Evolutionary conservation across 2,329 filamentous ascomycete genomes (phyloP).

Genomic region (Gaeumannomyces sp.): DNA sequence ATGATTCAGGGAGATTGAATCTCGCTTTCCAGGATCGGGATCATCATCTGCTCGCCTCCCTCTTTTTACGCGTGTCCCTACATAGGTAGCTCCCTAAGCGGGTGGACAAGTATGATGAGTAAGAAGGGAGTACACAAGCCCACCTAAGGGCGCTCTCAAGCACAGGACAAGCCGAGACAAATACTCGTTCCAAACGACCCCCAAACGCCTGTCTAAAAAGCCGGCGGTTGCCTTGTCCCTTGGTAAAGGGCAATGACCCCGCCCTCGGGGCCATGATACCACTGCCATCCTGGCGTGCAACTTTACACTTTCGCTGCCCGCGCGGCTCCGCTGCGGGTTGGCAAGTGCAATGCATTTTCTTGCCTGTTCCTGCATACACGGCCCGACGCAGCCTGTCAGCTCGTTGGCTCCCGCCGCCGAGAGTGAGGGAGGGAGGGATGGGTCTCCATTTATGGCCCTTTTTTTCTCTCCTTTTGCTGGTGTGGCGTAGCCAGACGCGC

Average conservation of each 20-base stretch:
- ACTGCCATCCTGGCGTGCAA: neutral
- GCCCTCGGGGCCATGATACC: neutral
- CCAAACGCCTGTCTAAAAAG: neutral
- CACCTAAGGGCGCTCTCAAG: neutral
- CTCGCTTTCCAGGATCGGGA: neutral
- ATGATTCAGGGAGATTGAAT: neutral
- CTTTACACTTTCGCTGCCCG: neutral
- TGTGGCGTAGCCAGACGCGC: neutral
- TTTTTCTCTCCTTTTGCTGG: neutral
- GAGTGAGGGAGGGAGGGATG: neutral
- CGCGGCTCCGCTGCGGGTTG: neutral
- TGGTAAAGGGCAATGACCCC: neutral
- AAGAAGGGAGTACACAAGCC: neutral
- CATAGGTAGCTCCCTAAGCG: no score
- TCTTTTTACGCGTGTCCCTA: neutral
- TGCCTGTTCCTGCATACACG: neutral
- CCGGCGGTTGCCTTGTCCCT: neutral
- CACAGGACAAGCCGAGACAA: neutral
- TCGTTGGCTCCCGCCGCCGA: neutral
- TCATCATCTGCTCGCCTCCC: no score
- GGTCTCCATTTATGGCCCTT: neutral
- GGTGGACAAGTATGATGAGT: no score
- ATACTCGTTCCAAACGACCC: neutral
- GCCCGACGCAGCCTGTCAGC: neutral
- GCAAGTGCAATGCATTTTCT: neutral